These are phyloP conservation scores for Rhizopogon roseolus DNA, from an alignment of 768 basidiomycete genomes.

Conservation along the genomic window DNA sequence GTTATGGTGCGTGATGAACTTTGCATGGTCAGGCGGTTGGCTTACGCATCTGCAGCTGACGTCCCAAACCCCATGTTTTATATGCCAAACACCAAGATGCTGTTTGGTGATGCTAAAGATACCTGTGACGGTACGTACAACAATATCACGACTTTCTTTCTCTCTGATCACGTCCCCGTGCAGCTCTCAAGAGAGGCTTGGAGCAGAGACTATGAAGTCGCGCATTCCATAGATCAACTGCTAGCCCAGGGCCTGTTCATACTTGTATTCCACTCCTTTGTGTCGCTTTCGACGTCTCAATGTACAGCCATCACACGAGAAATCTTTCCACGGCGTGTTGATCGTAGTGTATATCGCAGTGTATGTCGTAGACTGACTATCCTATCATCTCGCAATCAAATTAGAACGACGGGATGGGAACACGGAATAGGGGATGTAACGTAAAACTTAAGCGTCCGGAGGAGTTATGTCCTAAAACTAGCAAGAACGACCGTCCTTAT, in stretches of 20 bases:
- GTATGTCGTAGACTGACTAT: constrained; percentile 19
- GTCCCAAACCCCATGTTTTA: constrained; percentile 95
- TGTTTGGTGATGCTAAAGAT: constrained; percentile 90
- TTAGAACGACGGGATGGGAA: constrained; percentile 4
- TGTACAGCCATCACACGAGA: constrained; percentile 1
- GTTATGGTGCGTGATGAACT: constrained; percentile 56
- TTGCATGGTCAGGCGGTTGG: background rate
- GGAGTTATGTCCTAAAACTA: constrained; percentile 24
- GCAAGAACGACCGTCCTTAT: constrained; percentile 16
- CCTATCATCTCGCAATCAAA: constrained; percentile 3
- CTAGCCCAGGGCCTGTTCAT: constrained; percentile 10
- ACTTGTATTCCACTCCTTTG: constrained; percentile 15
- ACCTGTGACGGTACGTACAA: constrained; percentile 70
- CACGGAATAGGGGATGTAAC: constrained; percentile 16
- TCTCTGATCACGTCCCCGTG: too few species aligned
- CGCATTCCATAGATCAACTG: background rate
- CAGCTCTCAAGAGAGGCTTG: constrained; percentile 60
- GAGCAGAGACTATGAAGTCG: constrained; percentile 27
- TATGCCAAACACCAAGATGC: constrained; percentile 85
- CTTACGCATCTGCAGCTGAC: constrained; percentile 49
- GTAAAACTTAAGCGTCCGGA: constrained; percentile 12
- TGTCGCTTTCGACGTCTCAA: constrained; percentile 6
- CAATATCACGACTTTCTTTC: background rate
- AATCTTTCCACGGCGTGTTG: constrained; percentile 10
- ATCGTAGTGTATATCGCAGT: constrained; percentile 25